phyloP scores from a whole-genome alignment of 768 basidiomycete genomes.

The Mycena belliarum region DNA sequence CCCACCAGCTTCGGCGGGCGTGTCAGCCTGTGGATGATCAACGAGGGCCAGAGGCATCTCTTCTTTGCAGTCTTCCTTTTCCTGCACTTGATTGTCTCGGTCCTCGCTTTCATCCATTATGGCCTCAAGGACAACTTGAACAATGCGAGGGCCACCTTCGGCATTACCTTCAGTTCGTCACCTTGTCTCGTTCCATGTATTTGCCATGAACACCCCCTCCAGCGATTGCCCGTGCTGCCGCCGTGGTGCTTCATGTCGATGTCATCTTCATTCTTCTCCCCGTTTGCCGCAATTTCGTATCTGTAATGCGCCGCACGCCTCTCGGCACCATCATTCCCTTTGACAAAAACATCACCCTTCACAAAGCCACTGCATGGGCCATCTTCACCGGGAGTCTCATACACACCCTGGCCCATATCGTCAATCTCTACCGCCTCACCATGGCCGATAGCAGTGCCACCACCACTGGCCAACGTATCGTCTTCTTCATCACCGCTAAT shows the following conservation, averaged over 20 bases:
- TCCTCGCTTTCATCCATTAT: conserved; percentile 60
- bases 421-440: conserved; percentile 76
- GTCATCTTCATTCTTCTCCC: conserved; percentile 93
- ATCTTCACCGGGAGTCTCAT: conserved; percentile 80
- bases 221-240: conserved; percentile 89
- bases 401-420: conserved; percentile 84
- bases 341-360: conserved; percentile 91
- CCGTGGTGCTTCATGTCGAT: conserved; percentile 89
- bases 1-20: conserved; percentile 28
- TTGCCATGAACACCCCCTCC: neutral
- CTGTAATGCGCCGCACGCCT: conserved; percentile 81
- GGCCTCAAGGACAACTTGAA: conserved; percentile 59
- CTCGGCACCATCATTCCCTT: conserved; percentile 89
- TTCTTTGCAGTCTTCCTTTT: conserved; percentile 64
- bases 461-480: conserved; percentile 54
- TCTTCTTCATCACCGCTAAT: conserved; percentile 75
- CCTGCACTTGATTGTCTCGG: conserved; percentile 59
- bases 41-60: conserved; percentile 62
- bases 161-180: conserved; percentile 53
- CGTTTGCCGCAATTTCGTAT: conserved; percentile 94
- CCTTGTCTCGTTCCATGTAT: neutral
- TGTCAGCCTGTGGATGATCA: conserved; percentile 63
- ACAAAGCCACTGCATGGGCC: conserved; percentile 90
- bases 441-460: conserved; percentile 53
- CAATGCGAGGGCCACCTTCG: conserved; percentile 54